A percentile compares a stretch with the other conserved stretches of the same genome.
Evolutionary conservation across 2,329 filamentous ascomycete genomes (phyloP).

Genomic region (Zymoseptoria brevis): DNA sequence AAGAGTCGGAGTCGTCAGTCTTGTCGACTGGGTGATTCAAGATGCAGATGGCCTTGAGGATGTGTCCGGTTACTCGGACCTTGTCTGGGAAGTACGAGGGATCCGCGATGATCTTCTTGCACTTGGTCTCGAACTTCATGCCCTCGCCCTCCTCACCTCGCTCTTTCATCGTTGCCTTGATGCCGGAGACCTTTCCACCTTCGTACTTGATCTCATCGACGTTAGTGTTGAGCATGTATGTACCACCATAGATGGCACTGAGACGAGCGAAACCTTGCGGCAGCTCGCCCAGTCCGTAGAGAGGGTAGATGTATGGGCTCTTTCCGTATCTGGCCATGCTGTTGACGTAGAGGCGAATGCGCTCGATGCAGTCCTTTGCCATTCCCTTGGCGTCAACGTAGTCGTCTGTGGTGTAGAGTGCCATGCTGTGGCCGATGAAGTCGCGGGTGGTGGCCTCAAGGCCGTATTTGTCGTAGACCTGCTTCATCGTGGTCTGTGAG

Average conservation of each 20-base stretch:
- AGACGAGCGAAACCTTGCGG: constrained; percentile 96
- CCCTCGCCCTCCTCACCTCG: constrained; percentile 62
- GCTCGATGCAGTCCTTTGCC: constrained; percentile 78
- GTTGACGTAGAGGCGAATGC: constrained; percentile 93
- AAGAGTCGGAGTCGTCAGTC: constrained; percentile 80
- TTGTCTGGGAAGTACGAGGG: constrained; percentile 94
- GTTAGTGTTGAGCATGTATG: constrained; percentile 97
- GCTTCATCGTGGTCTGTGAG: constrained; percentile 77
- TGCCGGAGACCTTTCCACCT: constrained; percentile 78
- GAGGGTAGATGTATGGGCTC: constrained; percentile 97
- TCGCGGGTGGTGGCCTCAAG: constrained; percentile 84
- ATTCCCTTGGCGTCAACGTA: constrained; percentile 68
- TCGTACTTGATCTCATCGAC: constrained; percentile 78
- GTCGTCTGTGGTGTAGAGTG: constrained; percentile 81
- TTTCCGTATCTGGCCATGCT: constrained; percentile 97
- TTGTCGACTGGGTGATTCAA: constrained; percentile 89
- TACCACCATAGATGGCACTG: constrained; percentile 96
- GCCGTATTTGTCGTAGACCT: constrained; percentile 97
- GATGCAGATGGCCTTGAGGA: constrained; percentile 95
- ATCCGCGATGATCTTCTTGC: constrained; percentile 91
- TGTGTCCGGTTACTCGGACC: constrained; percentile 76
- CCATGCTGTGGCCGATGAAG: constrained; percentile 98
- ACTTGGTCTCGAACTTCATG: constrained; percentile 94
- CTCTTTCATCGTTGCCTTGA: constrained; percentile 94
- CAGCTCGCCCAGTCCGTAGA: constrained; percentile 94